phyloP scores from a whole-genome alignment of 2,329 filamentous ascomycete genomes.

The Penicillium fuscoglaucum region DNA sequence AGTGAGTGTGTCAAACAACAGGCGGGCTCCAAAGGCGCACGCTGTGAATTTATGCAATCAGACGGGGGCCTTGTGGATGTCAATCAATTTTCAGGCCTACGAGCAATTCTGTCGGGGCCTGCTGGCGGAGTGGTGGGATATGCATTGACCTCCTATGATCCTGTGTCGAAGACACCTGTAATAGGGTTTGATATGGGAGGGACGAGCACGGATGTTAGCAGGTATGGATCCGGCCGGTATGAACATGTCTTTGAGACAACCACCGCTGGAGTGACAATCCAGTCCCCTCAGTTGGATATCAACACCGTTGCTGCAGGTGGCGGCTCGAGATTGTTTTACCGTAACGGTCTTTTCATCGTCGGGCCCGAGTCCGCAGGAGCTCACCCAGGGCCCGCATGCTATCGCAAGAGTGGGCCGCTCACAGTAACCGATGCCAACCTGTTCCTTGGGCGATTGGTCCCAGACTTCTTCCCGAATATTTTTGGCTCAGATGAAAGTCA shows the following conservation, averaged over 20 bases:
- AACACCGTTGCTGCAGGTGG: conserved; percentile 89
- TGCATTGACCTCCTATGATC: conserved; percentile 82
- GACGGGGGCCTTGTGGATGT: conserved; percentile 65
- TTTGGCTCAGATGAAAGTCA: conserved; percentile 84
- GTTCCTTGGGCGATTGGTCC: conserved; percentile 76
- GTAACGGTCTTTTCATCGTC: conserved; percentile 65
- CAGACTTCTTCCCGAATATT: conserved; percentile 91
- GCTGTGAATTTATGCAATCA: conserved; percentile 94
- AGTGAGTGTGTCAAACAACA: conserved; percentile 70
- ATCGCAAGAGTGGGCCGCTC: conserved; percentile 82
- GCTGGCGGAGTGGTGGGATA: conserved; percentile 94
- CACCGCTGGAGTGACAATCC: conserved; percentile 84
- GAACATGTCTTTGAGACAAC: conserved; percentile 93
- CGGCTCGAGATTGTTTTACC: conserved; percentile 60
- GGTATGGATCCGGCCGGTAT: conserved; percentile 79
- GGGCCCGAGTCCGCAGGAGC: conserved; percentile 87
- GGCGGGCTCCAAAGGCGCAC: conserved; percentile 64
- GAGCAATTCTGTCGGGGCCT: conserved; percentile 83
- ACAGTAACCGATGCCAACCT: conserved; percentile 95
- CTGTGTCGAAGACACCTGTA: conserved; percentile 72
- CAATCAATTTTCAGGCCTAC: conserved; percentile 71
- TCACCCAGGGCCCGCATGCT: conserved; percentile 87
- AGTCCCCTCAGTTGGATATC: conserved; percentile 85
- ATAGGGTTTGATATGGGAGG: conserved; percentile 95
- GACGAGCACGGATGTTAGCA: conserved; percentile 83